These are phyloP conservation scores for Glycine latifolia DNA, from an alignment of 306 rosid species.

Conservation along the genomic window DNA sequence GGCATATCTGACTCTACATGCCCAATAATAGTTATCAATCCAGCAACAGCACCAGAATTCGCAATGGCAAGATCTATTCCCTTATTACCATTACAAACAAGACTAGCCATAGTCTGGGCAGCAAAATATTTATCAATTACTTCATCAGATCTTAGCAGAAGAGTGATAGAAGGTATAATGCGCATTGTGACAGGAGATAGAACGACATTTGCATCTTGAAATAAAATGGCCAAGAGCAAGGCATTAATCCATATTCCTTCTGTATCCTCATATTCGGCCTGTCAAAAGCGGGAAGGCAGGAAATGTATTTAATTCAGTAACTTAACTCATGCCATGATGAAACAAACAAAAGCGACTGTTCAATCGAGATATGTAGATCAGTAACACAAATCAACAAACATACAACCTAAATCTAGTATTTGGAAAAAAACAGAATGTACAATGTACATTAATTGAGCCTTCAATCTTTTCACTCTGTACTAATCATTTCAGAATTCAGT, in stretches of 20 bases:
- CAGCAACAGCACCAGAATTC: slow-evolving; percentile 92
- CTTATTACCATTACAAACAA: slow-evolving; percentile 76
- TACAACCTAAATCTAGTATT: slow-evolving; percentile 32
- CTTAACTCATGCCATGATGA: slow-evolving; percentile 38
- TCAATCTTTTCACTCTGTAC: slow-evolving; percentile 37
- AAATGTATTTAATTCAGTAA: slow-evolving; percentile 46
- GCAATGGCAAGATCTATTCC: slow-evolving; percentile 87
- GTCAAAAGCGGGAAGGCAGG: slow-evolving; percentile 41
- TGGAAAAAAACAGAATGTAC: neutral
- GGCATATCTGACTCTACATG: slow-evolving; percentile 77
- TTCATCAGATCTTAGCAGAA: slow-evolving; percentile 86
- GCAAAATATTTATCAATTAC: slow-evolving; percentile 84
- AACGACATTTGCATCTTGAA: slow-evolving; percentile 77
- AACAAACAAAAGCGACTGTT: slow-evolving; percentile 31
- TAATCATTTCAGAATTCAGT: slow-evolving; percentile 33
- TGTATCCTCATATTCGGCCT: slow-evolving; percentile 87
- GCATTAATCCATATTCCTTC: slow-evolving; percentile 94
- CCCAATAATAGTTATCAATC: slow-evolving; percentile 83
- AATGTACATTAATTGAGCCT: slow-evolving; percentile 11
- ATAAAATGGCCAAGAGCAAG: slow-evolving; percentile 83
- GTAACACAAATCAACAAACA: slow-evolving; percentile 32
- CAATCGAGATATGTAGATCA: slow-evolving; percentile 25
- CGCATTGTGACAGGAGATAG: slow-evolving; percentile 70
- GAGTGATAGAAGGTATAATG: slow-evolving; percentile 81
- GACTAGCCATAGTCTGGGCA: slow-evolving; percentile 97